Base-by-base conservation (phyloP, 2,329 filamentous ascomycete species). In the Trichoderma sp. region DNA sequence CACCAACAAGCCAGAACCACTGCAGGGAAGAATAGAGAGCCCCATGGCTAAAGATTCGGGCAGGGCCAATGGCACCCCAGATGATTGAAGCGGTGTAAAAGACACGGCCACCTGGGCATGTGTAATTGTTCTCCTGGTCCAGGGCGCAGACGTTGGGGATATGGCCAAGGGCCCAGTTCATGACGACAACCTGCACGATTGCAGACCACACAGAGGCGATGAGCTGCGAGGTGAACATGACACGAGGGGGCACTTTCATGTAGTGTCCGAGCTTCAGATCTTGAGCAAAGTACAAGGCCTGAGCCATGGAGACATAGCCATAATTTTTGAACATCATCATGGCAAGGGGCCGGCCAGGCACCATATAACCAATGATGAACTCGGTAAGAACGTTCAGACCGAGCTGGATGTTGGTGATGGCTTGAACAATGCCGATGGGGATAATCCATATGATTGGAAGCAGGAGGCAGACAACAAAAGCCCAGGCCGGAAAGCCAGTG, bases 241-340 rank as follows among this genome's bases (percentile, higher is more conserved):
- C 83, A n/a, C 87, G 85, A 8, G 87, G 88, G 2, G 88, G 87
- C 2, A 86, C 84, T 78, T 86, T 86, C 87, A 91, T 91, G 80
- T 92, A 92, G 76, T 91, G 89, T 24, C 87, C 89, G 2, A 90
- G 83, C 77, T 91, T 91, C 73, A 91, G 83, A 73, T 91, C 89
- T 76, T 89, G 87, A 5, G 84, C 82, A 76, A 91, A 91, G 76
- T 86, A 88, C 61, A 91, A 81, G 0, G 87, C 89, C 76, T 91
- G 88, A 19, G 83, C 83, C 87, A 91, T 90, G 79, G 84, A 88
- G 68, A 91, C 86, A 76, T 91, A 91, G 62, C 89, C 88, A 74
- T 90, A 92, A 71, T 89, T 91, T 79, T 92, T 92, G 82, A 92
- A 92, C 81, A 92, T 85, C 90, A 93, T 93, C 85, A 92, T 89